Evolutionary conservation across 73 alveolate species (phyloP), one percentile per base, ranked within the genome.

Genomic region (Paramecium tetraurelia): DNA sequence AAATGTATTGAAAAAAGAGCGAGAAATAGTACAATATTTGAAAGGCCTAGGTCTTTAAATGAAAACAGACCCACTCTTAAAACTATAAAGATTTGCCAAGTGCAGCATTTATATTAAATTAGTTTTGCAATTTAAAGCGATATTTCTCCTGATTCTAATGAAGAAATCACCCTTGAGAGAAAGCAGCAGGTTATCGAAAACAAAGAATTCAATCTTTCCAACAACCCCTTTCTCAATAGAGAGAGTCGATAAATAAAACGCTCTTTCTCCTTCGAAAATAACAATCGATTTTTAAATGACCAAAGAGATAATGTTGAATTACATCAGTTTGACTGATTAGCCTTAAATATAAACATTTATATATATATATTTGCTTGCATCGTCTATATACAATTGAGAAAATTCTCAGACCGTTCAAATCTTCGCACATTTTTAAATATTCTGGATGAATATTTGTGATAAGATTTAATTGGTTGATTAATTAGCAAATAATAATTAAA

Each of bases 21-120:
- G 86, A 35, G 59, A 72, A 36, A 72, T 72, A 35, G 35, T 72
- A 1, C 33, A 29, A 35, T 72, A 72, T 72, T 40, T 72, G 8
- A 40, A 72, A 72, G 46, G 57, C 2, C 16, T 72, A 0, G 86
- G 86, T 11, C 57, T 72, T 35, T 40, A 72, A 40, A 72, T 72
- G 86, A 72, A 72, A 35, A 72, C 86, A n/a, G 86, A 72, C 14
- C 86, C 86, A 11, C 46, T 63, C 5, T 31, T 12, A 33, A 63
- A 63, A 63, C 84, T 63, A 5, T 14, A 20, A 63, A 2, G 24
- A 4, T 16, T 63, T 1, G 18, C 46, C 3, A 63, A 63, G 84
- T 63, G 24, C 0, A 3, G 0, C 5, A 63, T 63, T 10, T 6
- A 3, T 63, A 53, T 40, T 7, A 63, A 27, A 31, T 63, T 63